Conservation (phyloP, 2,329 filamentous ascomycete genomes). For the Aspergillus oerlinghausenensis region DNA sequence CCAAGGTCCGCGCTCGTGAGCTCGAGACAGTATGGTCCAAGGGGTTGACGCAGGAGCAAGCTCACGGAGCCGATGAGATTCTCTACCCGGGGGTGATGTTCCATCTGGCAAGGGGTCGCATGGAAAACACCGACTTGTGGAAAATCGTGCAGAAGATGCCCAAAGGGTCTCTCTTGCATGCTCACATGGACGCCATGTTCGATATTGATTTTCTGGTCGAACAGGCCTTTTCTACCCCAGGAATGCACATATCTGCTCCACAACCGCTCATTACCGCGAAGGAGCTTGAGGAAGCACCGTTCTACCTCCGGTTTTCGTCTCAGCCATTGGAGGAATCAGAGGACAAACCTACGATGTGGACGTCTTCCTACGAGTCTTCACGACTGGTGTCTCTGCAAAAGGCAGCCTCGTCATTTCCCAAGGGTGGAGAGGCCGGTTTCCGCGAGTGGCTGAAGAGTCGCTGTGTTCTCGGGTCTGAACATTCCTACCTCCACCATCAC, state of each 20-base stretch:
- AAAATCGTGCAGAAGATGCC: constrained; percentile 80
- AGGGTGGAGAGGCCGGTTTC: constrained; percentile 67
- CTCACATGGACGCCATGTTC: constrained; percentile 87
- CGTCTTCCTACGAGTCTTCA: constrained; percentile 54
- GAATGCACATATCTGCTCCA: constrained; percentile 65
- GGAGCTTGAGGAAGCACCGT: constrained; percentile 50
- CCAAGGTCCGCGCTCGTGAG: constrained; percentile 73
- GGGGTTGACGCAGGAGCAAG: constrained; percentile 65
- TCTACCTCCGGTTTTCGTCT: constrained; percentile 61
- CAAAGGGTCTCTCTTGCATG: constrained; percentile 68
- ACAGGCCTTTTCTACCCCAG: constrained; percentile 63
- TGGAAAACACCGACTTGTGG: constrained; percentile 83
- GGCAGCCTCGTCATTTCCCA: constrained; percentile 71
- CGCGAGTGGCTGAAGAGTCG: constrained; percentile 70
- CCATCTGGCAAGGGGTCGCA: constrained; percentile 73
- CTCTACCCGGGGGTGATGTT: constrained; percentile 94
- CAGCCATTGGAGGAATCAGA: constrained; percentile 41
- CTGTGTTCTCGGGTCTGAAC: constrained; percentile 65
- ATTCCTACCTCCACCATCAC: constrained; percentile 74
- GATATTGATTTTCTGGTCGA: constrained; percentile 77
- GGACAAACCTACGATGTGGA: constrained; percentile 59
- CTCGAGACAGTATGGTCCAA: constrained; percentile 70
- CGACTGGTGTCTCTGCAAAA: constrained; percentile 55
- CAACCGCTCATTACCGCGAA: constrained; percentile 52
- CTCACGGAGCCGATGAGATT: constrained; percentile 56